phyloP scores from a whole-genome alignment of 1,284 basidiomycete species.

The Boletus smithii region DNA sequence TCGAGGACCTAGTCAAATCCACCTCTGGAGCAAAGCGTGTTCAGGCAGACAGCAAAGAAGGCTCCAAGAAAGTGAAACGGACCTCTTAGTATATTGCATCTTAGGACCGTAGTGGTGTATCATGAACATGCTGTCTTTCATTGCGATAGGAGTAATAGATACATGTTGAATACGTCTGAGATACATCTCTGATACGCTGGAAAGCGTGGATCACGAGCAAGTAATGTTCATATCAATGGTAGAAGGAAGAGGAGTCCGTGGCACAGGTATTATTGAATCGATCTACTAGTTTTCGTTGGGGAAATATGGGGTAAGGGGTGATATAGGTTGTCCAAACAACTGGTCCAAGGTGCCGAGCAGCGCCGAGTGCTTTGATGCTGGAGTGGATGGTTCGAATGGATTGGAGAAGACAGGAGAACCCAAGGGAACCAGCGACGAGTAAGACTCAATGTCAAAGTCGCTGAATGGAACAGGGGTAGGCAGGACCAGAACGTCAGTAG shows the following conservation, averaged over 20 bases:
- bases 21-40: slow-evolving; percentile 28
- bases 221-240: neutral
- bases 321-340: slow-evolving; percentile 29
- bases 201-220: neutral
- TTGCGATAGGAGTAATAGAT: too few relatives aligned
- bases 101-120: neutral
- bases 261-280: neutral
- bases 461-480: slow-evolving; percentile 7
- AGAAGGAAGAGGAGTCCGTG: neutral
- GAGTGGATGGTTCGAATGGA: slow-evolving; percentile 26
- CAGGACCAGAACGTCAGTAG: neutral
- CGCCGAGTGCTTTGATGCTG: slow-evolving; percentile 5
- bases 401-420: slow-evolving; percentile 32
- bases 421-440: slow-evolving; percentile 9
- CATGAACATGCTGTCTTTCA: slow-evolving; percentile 8
- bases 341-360: slow-evolving; percentile 28
- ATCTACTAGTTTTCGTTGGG: slow-evolving; percentile 18
- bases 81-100: slow-evolving; percentile 17
- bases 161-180: too few relatives aligned
- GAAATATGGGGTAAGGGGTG: slow-evolving; percentile 20
- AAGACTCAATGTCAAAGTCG: slow-evolving; percentile 12
- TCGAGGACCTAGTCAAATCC: slow-evolving; percentile 27
- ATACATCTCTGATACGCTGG: slow-evolving; percentile 5
- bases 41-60: slow-evolving; percentile 27
- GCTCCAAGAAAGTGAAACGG: slow-evolving; percentile 46